Evolutionary conservation across 2,329 filamentous ascomycete species (phyloP).

Genomic region (Aureobasidium subglaciale): DNA sequence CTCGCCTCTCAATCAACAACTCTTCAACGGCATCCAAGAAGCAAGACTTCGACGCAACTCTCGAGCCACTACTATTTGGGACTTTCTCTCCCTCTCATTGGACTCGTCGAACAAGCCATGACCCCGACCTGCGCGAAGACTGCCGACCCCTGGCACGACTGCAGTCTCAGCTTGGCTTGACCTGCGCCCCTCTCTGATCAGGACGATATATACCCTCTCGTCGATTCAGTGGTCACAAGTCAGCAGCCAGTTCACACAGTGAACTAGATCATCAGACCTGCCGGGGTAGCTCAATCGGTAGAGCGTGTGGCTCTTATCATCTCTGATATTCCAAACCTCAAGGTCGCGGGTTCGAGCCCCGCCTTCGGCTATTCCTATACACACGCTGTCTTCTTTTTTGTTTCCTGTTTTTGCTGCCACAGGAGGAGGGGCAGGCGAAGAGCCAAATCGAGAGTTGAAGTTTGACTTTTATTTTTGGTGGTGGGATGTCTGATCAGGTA

Average conservation of each 20-base stretch:
- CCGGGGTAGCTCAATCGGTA: conserved; percentile 44
- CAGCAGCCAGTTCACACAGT: conserved; percentile 3
- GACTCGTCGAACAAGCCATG: too few species aligned
- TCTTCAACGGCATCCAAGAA: too few species aligned
- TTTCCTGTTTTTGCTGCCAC: neutral
- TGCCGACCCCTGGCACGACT: neutral
- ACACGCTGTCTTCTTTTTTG: neutral
- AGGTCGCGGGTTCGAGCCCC: conserved; percentile 2
- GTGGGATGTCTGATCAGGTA: too few species aligned
- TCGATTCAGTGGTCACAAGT: neutral
- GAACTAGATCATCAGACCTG: conserved; percentile 17
- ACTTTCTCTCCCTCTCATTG: too few species aligned
- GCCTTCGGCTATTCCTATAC: conserved; percentile 11
- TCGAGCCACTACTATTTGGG: too few species aligned
- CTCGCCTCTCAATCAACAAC: too few species aligned
- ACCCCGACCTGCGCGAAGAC: neutral
- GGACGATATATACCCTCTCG: neutral
- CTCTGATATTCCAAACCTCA: neutral
- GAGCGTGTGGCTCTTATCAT: conserved; percentile 40
- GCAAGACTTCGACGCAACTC: too few species aligned
- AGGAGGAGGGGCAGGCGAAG: too few species aligned
- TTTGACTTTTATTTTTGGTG: too few species aligned
- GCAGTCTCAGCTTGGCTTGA: too few species aligned
- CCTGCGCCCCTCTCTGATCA: neutral
- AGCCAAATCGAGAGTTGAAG: too few species aligned